Evolutionary conservation across 2,329 filamentous ascomycete genomes (phyloP).

Genomic region (Pestalotiopsis sp.): DNA sequence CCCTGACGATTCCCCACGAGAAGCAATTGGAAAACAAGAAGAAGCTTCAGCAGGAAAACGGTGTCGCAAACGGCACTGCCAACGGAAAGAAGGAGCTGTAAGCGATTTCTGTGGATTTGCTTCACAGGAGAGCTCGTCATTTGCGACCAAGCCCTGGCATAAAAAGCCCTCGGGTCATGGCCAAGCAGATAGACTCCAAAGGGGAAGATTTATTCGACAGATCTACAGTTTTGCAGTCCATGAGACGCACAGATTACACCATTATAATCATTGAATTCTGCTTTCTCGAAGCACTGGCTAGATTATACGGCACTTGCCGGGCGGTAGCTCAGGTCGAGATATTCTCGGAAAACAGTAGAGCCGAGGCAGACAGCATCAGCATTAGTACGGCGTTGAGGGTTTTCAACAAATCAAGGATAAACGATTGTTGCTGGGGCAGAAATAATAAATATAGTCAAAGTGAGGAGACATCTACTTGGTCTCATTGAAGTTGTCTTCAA

Average conservation of each 20-base stretch:
- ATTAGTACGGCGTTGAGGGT: conserved; percentile 10
- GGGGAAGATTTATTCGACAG: background rate
- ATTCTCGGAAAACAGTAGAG: background rate
- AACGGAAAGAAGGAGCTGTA: conserved; percentile 32
- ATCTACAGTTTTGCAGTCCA: background rate
- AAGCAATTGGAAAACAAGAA: conserved; percentile 60
- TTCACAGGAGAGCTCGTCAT: background rate
- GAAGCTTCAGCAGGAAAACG: conserved; percentile 30
- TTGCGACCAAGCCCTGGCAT: background rate
- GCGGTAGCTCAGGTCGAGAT: background rate
- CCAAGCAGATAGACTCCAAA: background rate
- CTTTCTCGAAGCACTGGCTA: background rate
- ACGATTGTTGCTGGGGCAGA: background rate
- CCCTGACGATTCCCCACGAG: conserved; percentile 77
- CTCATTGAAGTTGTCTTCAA: no score
- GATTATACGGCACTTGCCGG: background rate
- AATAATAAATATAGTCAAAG: background rate
- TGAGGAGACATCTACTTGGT: background rate
- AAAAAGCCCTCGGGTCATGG: background rate
- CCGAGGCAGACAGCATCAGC: conserved; percentile 2
- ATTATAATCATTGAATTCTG: background rate
- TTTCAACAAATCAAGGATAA: conserved; percentile 11
- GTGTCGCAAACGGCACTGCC: conserved; percentile 19
- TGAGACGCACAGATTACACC: background rate
- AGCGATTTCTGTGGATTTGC: background rate